phyloP scores from a whole-genome alignment of 1,284 basidiomycete genomes.

The Sporisorium iseilematis-ciliati region DNA sequence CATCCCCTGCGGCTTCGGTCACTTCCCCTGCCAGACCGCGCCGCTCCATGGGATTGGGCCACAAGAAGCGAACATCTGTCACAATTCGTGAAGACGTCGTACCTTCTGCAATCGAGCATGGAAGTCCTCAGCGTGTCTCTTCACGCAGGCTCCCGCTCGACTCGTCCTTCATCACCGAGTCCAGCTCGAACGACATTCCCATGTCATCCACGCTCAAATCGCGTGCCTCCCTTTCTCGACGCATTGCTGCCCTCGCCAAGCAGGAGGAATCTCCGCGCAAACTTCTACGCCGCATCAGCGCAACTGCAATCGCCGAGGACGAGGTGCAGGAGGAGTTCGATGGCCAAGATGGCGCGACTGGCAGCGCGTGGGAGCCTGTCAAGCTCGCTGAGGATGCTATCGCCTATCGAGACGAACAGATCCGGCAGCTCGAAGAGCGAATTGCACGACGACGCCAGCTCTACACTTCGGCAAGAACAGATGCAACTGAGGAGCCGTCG shows the following conservation, averaged over 20 bases:
- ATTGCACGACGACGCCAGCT: slow-evolving; percentile 33
- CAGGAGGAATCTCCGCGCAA: slow-evolving; percentile 55
- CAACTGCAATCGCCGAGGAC: slow-evolving; percentile 52
- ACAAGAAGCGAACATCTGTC: not conserved
- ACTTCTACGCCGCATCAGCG: slow-evolving; percentile 55
- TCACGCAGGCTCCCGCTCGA: slow-evolving; percentile 36
- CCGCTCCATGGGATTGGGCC: slow-evolving; percentile 8
- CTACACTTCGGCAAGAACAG: slow-evolving; percentile 20
- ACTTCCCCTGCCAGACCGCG: slow-evolving; percentile 26
- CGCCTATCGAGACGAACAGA: slow-evolving; percentile 42
- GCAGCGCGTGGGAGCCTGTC: slow-evolving; percentile 10
- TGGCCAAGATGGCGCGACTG: slow-evolving; percentile 11
- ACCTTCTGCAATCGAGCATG: slow-evolving; percentile 25
- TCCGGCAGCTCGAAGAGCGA: slow-evolving; percentile 44
- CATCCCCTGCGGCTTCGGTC: not conserved
- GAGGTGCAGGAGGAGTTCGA: slow-evolving; percentile 46
- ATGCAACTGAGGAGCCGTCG: not conserved
- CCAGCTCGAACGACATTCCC: slow-evolving; percentile 36
- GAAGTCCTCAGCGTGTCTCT: slow-evolving; percentile 40
- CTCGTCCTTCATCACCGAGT: slow-evolving; percentile 40
- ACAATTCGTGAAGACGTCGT: slow-evolving; percentile 19
- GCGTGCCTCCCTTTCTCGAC: slow-evolving; percentile 35
- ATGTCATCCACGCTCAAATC: slow-evolving; percentile 52
- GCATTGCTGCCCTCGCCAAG: slow-evolving; percentile 27
- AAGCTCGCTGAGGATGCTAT: slow-evolving; percentile 27